Evolutionary conservation across 768 basidiomycete genomes (phyloP).

Genomic region (Auricularia sp.): DNA sequence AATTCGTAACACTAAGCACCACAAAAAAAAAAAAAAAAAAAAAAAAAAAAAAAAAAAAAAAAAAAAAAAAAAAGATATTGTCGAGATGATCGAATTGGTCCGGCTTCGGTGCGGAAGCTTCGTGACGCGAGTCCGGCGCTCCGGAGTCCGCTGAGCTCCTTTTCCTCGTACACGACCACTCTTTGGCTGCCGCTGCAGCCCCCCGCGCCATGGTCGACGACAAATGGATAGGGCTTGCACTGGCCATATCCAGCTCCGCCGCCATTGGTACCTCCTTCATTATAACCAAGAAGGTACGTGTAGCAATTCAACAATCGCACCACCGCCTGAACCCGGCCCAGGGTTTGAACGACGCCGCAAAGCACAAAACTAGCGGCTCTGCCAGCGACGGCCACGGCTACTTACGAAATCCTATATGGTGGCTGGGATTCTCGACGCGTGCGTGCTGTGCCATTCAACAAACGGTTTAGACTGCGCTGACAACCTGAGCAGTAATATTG

Average conservation of each 20-base stretch:
- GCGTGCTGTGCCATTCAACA: conserved; percentile 24
- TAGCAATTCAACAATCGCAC: conserved; percentile 3
- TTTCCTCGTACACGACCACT: neutral
- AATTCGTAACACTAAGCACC: too few species aligned
- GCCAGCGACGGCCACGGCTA: conserved; percentile 82
- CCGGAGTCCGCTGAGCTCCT: too few species aligned
- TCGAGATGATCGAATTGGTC: too few species aligned
- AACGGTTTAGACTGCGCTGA: neutral
- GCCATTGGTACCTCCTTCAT: conserved; percentile 95
- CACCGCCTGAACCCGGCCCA: conserved; percentile 20
- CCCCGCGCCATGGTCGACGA: conserved; percentile 60
- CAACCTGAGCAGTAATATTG: conserved; percentile 57
- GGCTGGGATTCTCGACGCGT: conserved; percentile 91
- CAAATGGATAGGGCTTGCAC: conserved; percentile 87
- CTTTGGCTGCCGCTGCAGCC: neutral
- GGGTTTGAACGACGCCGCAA: conserved; percentile 84
- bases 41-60: too few species aligned
- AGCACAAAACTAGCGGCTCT: conserved; percentile 36
- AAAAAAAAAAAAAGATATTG: too few species aligned
- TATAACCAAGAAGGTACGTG: conserved; percentile 90
- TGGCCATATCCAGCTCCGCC: conserved; percentile 75
- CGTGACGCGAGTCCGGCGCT: too few species aligned
- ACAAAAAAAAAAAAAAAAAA: too few species aligned
- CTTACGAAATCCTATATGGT: conserved; percentile 89
- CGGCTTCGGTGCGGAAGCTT: too few species aligned